phyloP scores from a whole-genome alignment of 1,139 yeast species.

The Pneumocystis carinii region DNA sequence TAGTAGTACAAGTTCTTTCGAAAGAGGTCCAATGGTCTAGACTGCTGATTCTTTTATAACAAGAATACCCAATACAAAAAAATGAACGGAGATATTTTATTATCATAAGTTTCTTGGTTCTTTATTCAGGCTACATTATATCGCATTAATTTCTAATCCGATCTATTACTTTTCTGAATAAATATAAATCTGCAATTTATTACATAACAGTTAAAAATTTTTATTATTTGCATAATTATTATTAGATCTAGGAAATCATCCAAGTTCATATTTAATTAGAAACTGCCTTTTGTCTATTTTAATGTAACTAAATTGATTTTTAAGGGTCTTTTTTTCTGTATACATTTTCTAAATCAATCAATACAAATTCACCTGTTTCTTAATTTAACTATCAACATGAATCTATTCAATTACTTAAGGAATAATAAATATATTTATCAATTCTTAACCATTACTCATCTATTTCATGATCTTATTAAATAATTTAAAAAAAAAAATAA shows the following conservation, averaged over 20 bases:
- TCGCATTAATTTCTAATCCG: not conserved
- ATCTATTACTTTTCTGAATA: not conserved
- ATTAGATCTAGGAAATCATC: not conserved
- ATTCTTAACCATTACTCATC: not conserved
- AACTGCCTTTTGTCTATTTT: not conserved
- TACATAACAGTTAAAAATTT: not conserved
- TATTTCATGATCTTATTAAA: not conserved
- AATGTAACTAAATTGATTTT: not conserved
- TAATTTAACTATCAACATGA: not conserved
- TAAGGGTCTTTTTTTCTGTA: not conserved
- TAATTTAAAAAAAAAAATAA: not conserved
- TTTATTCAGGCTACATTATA: not conserved
- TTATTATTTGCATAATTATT: not conserved
- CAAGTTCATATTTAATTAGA: not conserved
- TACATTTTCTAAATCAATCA: not conserved
- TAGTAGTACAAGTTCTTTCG: not conserved
- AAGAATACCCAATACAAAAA: not conserved
- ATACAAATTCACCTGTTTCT: not conserved
- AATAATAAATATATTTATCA: not conserved
- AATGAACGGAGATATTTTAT: not conserved
- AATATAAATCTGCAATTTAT: not conserved
- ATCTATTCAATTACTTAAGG: not conserved
- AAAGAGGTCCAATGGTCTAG: not conserved
- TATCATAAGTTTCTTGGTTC: not conserved
- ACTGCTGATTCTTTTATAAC: not conserved